These are phyloP conservation scores for Setaria viridis DNA, from an alignment of 202 grass and related monocot species.

Conservation along the genomic window DNA sequence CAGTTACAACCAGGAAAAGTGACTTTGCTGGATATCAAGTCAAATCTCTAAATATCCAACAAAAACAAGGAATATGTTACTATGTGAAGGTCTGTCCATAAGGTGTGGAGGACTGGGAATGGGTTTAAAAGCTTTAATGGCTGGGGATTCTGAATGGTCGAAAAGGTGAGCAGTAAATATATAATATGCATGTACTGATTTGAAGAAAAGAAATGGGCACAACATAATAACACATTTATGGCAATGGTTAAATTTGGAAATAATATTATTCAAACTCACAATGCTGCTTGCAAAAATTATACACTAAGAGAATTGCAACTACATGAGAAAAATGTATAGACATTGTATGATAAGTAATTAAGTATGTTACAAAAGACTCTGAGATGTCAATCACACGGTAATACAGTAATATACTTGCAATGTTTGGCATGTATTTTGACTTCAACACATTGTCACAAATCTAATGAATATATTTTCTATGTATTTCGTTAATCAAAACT, in stretches of 20 bases:
- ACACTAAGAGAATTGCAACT: too few species aligned
- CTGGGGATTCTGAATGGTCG: background rate
- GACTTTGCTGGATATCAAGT: background rate
- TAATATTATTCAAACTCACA: background rate
- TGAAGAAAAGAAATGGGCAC: background rate
- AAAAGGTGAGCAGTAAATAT: background rate
- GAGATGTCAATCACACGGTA: too few species aligned
- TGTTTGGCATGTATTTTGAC: too few species aligned
- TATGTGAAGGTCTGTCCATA: background rate
- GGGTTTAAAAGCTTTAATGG: background rate
- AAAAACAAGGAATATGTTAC: background rate
- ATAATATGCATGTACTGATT: background rate
- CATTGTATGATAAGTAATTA: too few species aligned
- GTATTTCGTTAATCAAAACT: conserved; percentile 22
- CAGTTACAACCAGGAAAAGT: background rate
- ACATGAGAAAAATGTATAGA: too few species aligned
- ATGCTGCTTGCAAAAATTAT: background rate
- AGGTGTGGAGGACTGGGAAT: background rate
- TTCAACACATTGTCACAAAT: background rate
- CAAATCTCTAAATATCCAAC: background rate
- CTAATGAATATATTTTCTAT: background rate
- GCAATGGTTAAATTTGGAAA: background rate
- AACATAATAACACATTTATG: background rate
- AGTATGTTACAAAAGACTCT: too few species aligned
- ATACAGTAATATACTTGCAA: too few species aligned